Base-by-base conservation (phyloP, 805 yeast genomes). In the Yamadazyma takamatsuzukensis region DNA sequence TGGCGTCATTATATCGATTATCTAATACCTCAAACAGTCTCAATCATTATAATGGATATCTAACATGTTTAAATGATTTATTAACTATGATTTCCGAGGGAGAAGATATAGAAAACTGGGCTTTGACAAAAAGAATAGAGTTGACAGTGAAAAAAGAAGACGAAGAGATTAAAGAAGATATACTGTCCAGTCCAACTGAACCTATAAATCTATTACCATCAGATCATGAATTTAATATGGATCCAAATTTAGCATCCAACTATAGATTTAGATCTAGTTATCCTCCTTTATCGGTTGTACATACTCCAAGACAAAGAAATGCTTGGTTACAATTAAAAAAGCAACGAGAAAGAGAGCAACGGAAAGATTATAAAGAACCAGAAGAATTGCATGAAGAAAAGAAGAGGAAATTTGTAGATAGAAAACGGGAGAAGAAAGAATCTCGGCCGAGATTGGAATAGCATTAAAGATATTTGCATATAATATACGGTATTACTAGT, bases 51-150 rank as follows among this genome's bases (percentile, higher is more conserved):
- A 70, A 68, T 36, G 89, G 89, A 0, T 81, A 81, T 45, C 47
- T 78, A 26, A 74, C 73, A 19, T 78, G 84, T 44, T 40, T 81
- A 2, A 74, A 78, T 38, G 87, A 81, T 40, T 42, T 80, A 15
- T 45, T 75, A 6, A 56, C 54, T 11, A 53, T 63, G 17, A 49
- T 76, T 6, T 51, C 68, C 9, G 41, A 51, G 9, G 61, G 55
- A 12, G 70, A 64, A 4, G 78, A 75, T 43, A 52, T 73, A 6
- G 77, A 72, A 40, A 67, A 70, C 41, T 75, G 80, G 80, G 71
- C 68, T 1, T 51, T 72, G 12, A 59, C 68, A 16, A 71, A 63
- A 45, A 56, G 69, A 32, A 64, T 71, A 3, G 79, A 75, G 41
- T 49, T 54, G 9, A 41, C 44, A n/a, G 30, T 28, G 14, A 25